phyloP scores from a whole-genome alignment of 2,329 filamentous ascomycete genomes.

The Byssochlamys sp. region DNA sequence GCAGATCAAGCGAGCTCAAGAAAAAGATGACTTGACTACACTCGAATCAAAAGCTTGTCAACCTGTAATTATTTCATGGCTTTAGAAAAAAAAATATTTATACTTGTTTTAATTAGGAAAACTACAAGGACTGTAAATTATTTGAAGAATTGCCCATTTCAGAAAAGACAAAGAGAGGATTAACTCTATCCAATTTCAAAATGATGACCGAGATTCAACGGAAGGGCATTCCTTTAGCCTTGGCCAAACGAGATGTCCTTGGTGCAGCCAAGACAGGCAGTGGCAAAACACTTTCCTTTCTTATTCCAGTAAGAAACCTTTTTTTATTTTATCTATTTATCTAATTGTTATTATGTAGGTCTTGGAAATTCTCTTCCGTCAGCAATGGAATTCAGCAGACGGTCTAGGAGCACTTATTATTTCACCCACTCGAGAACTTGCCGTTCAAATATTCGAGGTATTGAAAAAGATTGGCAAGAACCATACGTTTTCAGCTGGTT shows the following conservation, averaged over 20 bases:
- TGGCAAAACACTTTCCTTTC: conserved; percentile 87
- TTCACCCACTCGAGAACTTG: conserved; percentile 85
- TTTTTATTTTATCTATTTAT: too few relatives aligned
- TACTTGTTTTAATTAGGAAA: too few relatives aligned
- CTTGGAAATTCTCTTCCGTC: conserved; percentile 80
- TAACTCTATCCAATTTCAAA: conserved; percentile 80
- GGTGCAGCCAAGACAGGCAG: conserved; percentile 92
- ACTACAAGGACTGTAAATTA: too few relatives aligned
- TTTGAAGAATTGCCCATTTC: conserved; percentile 85
- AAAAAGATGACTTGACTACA: too few relatives aligned
- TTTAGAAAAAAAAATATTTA: too few relatives aligned
- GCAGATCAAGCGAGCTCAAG: too few relatives aligned
- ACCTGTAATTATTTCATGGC: too few relatives aligned
- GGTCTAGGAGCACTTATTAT: conserved; percentile 87
- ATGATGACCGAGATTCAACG: conserved; percentile 84
- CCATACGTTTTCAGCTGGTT: conserved; percentile 80
- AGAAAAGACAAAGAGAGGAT: conserved; percentile 63
- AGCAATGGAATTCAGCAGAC: conserved; percentile 81
- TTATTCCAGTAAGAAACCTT: too few relatives aligned
- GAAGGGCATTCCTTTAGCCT: conserved; percentile 71
- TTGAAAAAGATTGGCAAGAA: conserved; percentile 78
- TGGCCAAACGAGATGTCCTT: conserved; percentile 78
- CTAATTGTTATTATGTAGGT: too few relatives aligned
- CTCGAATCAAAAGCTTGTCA: too few relatives aligned
- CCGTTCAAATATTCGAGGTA: conserved; percentile 94